Evolutionary conservation across 1,139 yeast genomes (phyloP), one percentile per base, ranked within the genome.

Genomic region (Yamadazyma friedrichii): DNA sequence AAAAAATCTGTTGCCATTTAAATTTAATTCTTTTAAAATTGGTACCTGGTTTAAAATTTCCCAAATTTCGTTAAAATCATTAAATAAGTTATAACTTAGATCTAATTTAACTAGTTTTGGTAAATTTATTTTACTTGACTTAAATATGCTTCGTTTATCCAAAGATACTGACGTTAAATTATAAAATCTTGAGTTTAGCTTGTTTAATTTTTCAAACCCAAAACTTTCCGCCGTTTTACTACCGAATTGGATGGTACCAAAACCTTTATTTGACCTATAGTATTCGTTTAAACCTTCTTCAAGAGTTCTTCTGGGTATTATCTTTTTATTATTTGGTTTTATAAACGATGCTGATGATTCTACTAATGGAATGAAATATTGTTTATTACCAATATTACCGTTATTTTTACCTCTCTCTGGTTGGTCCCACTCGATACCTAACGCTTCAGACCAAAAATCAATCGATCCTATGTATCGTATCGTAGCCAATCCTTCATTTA

Each of bases 361-460:
- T 3, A 38, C 38, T 8, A 5, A 12, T 4, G 69, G 58, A 3
- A 61, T 60, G 57, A 89, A 89, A 60, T 88, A 88, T 34, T 62
- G 58, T 5, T 63, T 53, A 2, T 86, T 94, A 35, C 80, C 74
- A 36, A 80, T 77, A 22, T 71, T 67, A 8, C 98, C 98, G 50
- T 79, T 76, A 55, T 93, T 89, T 57, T 87, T 85, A 10, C 98
- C 98, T 37, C 80, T 70, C 4, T 54, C 55, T 1, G 73, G 60
- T 40, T 80, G 70, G 56, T 91, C 97, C 97, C 97, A 91, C 57
- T 91, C 97, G 1, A 91, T 72, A 0, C 97, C 97, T 12, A 78
- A 62, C 0, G 93, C 89, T 6, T 58, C 58, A 0, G 81, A 78
- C 96, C 96, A 88, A 0, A 78, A 74, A 1, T 53, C 59, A 2